These are phyloP conservation scores for Nadsonia fulvescens DNA, from an alignment of 805 yeast genomes.

Conservation along the genomic window DNA sequence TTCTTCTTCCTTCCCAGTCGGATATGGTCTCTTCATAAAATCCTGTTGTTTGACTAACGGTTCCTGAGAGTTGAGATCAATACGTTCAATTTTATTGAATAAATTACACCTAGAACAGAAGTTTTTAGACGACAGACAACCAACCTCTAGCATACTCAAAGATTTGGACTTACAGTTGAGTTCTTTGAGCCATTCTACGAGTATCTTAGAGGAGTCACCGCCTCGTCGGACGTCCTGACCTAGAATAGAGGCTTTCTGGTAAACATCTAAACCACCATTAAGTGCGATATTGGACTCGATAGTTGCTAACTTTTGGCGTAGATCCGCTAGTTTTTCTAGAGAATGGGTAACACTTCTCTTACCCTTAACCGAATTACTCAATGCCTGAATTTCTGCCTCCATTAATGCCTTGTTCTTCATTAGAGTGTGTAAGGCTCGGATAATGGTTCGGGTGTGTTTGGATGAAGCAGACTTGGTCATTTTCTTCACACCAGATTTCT, in stretches of 20 bases:
- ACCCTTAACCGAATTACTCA: conserved; percentile 4
- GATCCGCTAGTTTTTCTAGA: conserved; percentile 9
- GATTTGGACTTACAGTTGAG: conserved; percentile 3
- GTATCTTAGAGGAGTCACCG: conserved; percentile 74
- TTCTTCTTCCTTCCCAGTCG: conserved; percentile 20
- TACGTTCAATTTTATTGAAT: conserved; percentile 36
- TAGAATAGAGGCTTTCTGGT: conserved; percentile 69
- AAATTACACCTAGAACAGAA: conserved; percentile 40
- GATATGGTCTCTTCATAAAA: conserved; percentile 61
- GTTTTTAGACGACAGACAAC: conserved; percentile 56
- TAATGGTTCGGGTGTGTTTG: conserved; percentile 41
- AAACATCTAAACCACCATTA: conserved; percentile 61
- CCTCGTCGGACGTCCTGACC: conserved; percentile 73
- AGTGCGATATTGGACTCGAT: conserved; percentile 43
- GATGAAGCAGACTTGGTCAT: no score
- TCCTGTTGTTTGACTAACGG: conserved; percentile 60
- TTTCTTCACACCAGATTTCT: no score
- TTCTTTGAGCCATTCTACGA: conserved; percentile 53
- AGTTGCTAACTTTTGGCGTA: conserved; percentile 27
- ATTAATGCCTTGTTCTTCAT: conserved; percentile 30
- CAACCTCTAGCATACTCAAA: conserved; percentile 54
- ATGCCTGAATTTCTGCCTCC: conserved; percentile 6
- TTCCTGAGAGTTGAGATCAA: conserved; percentile 70
- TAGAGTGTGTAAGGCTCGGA: conserved; percentile 59
- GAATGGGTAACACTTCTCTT: conserved; percentile 11